Base-by-base conservation (phyloP, 768 basidiomycete species). In the Leccinellum rugosiceps region DNA sequence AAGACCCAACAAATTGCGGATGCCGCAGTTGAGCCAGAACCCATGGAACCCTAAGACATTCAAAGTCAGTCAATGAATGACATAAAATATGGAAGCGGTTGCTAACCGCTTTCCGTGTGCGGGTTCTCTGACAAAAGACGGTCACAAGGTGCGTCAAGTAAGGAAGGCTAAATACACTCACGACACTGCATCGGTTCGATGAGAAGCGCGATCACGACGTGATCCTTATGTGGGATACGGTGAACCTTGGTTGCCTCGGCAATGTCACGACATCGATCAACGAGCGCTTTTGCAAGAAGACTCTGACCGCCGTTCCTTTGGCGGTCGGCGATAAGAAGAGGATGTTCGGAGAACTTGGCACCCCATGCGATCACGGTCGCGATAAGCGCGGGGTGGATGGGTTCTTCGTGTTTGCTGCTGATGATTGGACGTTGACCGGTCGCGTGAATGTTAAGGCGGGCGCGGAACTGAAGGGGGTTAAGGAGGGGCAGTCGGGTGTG, bases 331-430 rank as follows among this genome's bases (percentile, higher is more conserved):
- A 86, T 80, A 48, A 97, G 83, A 58, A 94, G 74, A 0, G 89
- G 87, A 68, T 96, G 92, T 65, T 97, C 94, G 4, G 92, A 94
- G 71, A 96, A 96, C 65, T 94, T 93, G 35, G 91, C 87, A 28
- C 94, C 94, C 88, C 90, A 95, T 0, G 93, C 91, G 52, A 97
- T 76, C 9, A 94, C 87, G 1, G 90, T 88, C 6, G 94, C 94
- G 51, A 96, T 81, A 21, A 94, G 77, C 6, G 87, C 86, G 34
- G 86, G 88, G 67, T 88, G 87, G 26, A 85, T 65, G 14, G 80
- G 74, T 46, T 81, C 78, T 28, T 78, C 77, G 38, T 72, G 66
- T 14, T 63, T 72, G 32, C 10, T 61, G 34, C 26, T 49, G 3
- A 66, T 49, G 45, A 61, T 51, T 9, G 62, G 58, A 9, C 71